Conservation (phyloP, 495 filamentous ascomycete species). For the Neurospora discreta region DNA sequence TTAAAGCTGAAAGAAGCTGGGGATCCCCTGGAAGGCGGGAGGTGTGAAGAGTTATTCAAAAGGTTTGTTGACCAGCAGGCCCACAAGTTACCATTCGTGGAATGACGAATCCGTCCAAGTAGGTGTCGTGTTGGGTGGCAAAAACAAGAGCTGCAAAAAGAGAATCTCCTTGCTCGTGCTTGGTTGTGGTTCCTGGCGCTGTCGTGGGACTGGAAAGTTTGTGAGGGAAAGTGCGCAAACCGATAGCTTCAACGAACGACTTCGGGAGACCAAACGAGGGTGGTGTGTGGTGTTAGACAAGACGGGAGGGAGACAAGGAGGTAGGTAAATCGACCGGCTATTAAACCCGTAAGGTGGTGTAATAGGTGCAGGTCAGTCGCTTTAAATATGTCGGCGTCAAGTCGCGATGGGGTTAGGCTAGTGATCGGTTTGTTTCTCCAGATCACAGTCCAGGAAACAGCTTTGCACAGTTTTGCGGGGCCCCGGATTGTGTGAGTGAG, state of each 20-base stretch:
- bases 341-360: not conserved
- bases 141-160: constrained; percentile 23
- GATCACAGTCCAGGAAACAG: not conserved
- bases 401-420: not conserved
- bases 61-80: not conserved
- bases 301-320: not conserved
- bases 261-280: not conserved
- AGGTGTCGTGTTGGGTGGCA: constrained; percentile 16
- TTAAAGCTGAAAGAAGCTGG: not conserved
- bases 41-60: constrained; percentile 4
- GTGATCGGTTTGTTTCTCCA: not conserved
- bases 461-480: not conserved
- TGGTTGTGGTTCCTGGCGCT: not conserved
- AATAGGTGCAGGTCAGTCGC: not conserved
- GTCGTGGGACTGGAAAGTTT: not conserved
- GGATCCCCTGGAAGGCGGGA: not conserved
- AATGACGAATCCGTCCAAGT: not conserved
- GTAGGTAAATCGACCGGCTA: not conserved
- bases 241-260: not conserved
- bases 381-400: not conserved
- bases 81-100: constrained; percentile 4
- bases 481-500: not conserved
- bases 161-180: constrained; percentile 13
- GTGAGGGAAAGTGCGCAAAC: not conserved
- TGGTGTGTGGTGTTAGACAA: not conserved